Evolutionary conservation across 1,284 basidiomycete species (phyloP).

Genomic region (Irpex sp.): DNA sequence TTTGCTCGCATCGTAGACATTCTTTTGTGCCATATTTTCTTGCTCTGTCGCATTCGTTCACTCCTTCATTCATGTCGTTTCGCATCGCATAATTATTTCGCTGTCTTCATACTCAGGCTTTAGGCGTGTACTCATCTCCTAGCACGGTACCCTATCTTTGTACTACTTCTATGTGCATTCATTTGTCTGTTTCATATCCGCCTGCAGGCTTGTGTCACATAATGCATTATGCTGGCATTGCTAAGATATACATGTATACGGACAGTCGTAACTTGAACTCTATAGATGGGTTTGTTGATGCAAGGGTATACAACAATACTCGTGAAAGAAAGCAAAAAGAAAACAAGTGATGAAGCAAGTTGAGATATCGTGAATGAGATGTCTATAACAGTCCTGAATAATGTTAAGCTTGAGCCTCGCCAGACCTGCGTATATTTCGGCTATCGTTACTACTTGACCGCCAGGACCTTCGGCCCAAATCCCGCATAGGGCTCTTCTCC

Average conservation of each 20-base stretch:
- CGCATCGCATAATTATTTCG: constrained; percentile 3
- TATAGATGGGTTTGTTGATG: background rate
- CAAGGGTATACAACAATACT: background rate
- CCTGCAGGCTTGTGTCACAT: background rate
- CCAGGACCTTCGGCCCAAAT: constrained; percentile 8
- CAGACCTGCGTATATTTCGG: background rate
- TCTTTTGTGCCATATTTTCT: constrained; percentile 16
- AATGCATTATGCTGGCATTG: background rate
- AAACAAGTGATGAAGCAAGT: background rate
- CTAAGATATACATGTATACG: background rate
- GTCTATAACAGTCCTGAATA: too few species aligned
- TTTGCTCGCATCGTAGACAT: constrained; percentile 47
- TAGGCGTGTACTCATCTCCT: constrained; percentile 1
- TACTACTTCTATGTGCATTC: background rate
- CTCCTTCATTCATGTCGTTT: constrained; percentile 10
- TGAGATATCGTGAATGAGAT: too few species aligned
- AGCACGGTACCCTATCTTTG: constrained; percentile 1
- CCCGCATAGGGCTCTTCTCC: background rate
- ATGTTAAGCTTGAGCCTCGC: background rate
- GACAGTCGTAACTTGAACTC: background rate
- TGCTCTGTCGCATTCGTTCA: constrained; percentile 9
- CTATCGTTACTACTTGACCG: constrained; percentile 5
- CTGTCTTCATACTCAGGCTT: background rate
- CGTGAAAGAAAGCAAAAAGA: background rate
- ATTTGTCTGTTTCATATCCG: background rate